Percentiles rank a stretch among this genome's conserved stretches.
Evolutionary conservation across 2,329 filamentous ascomycete species (phyloP).

Genomic region (Cladophialophora psammophila): DNA sequence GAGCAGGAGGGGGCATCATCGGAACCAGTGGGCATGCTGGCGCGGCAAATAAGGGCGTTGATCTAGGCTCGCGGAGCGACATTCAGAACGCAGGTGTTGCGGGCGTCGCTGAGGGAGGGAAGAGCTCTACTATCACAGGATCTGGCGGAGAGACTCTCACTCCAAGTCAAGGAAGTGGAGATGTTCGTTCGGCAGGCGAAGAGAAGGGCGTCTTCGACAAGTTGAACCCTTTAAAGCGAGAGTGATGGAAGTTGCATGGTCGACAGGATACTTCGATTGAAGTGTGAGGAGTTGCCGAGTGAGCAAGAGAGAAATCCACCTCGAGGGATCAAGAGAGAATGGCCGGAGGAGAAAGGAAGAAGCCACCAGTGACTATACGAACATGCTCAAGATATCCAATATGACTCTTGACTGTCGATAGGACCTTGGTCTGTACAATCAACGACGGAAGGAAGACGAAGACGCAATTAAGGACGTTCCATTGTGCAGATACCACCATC

Average conservation of each 20-base stretch:
- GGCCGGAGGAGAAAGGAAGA: neutral
- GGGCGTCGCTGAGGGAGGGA: conserved; percentile 29
- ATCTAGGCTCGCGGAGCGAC: conserved; percentile 1
- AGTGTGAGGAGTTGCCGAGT: neutral
- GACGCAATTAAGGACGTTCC: neutral
- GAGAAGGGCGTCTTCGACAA: conserved; percentile 20
- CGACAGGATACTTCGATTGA: neutral
- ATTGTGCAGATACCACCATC: neutral
- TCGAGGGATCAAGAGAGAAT: neutral
- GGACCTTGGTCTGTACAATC: no score
- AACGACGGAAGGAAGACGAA: no score
- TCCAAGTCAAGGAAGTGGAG: conserved; percentile 34
- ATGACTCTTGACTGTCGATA: neutral
- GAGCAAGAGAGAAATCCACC: neutral
- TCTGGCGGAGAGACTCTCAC: conserved; percentile 30
- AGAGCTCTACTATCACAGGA: conserved; percentile 24
- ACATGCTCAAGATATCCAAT: conserved; percentile 4
- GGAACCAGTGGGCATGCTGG: conserved; percentile 37
- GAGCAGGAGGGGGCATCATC: conserved; percentile 35
- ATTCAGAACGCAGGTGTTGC: conserved; percentile 21
- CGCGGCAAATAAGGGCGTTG: conserved; percentile 7
- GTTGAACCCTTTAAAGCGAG: conserved; percentile 27
- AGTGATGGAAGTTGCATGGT: neutral
- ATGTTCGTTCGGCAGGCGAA: conserved; percentile 23
- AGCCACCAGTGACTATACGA: neutral